phyloP scores from a whole-genome alignment of 495 filamentous ascomycete species.

The Penicillium pulvis region DNA sequence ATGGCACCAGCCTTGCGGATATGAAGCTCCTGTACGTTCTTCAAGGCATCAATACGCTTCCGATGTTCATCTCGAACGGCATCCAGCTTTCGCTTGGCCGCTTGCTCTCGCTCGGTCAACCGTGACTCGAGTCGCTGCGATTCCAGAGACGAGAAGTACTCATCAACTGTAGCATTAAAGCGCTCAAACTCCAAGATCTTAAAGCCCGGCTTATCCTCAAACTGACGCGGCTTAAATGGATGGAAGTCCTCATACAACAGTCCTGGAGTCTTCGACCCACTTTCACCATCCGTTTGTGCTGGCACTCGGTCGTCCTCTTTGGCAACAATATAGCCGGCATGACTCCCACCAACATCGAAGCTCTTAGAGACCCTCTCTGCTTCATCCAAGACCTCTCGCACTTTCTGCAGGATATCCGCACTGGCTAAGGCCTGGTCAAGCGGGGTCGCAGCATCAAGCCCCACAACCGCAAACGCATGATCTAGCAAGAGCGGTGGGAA shows the following conservation, averaged over 20 bases:
- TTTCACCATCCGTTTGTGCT: constrained; percentile 38
- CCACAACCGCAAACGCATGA: constrained; percentile 70
- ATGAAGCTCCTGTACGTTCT: constrained; percentile 78
- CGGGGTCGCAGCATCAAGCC: constrained; percentile 65
- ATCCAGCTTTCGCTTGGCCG: constrained; percentile 80
- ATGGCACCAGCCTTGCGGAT: constrained; percentile 87
- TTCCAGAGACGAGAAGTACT: constrained; percentile 96
- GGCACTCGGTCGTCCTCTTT: constrained; percentile 52
- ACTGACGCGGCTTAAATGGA: constrained; percentile 85
- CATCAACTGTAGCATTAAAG: constrained; percentile 91
- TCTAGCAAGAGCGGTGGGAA: constrained; percentile 85
- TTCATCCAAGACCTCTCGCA: constrained; percentile 66
- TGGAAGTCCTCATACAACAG: constrained; percentile 94
- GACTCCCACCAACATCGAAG: constrained; percentile 32
- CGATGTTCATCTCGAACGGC: constrained; percentile 78
- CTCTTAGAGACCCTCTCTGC: constrained; percentile 56
- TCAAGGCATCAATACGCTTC: constrained; percentile 78
- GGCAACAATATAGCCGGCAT: constrained; percentile 82
- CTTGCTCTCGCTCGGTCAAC: constrained; percentile 76
- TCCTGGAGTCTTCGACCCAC: constrained; percentile 42
- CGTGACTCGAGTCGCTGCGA: constrained; percentile 87
- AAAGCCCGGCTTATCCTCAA: constrained; percentile 63
- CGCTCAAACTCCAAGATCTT: constrained; percentile 74
- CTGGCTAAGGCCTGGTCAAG: constrained; percentile 68
- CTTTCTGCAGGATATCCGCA: constrained; percentile 60